Evolutionary conservation across 345 rosid genomes (phyloP), one percentile per base, ranked within the genome.

Genomic region (Viola odorata): DNA sequence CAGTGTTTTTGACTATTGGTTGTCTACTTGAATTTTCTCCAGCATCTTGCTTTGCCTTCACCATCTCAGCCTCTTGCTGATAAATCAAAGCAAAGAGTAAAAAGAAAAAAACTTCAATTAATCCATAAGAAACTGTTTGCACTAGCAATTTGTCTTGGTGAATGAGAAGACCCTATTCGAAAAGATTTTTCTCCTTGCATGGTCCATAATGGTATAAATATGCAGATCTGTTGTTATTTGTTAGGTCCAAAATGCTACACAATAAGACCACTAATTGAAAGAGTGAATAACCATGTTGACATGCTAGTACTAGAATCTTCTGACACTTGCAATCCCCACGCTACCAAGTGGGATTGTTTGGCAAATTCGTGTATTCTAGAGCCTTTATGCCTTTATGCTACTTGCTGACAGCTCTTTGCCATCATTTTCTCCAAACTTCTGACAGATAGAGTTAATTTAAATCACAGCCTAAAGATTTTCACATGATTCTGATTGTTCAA

Each of bases 51-150:
- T 77, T 80, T 66, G 55, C 75, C 75, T 74, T 87, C 73, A 84
- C 55, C 42, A 68, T 79, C 73, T 85, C 91, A 64, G 68, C 88
- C 73, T 85, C 90, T 80, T 78, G 77, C 96, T 89, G 80, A 63
- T 32, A 71, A 67, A 57, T 60, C 37, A 63, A 67, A 60, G 44
- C 8, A 50, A 68, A 1, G 8, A 53, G 44, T 67, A 62, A 56
- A 39, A 45, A 40, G 14, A 50, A 8, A 45, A 40, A 50, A 50
- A 8, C 53, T 14, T 5, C 12, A 14, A 16, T 14, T 50, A 17
- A 16, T 36, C 53, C 15, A 50, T 8, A 55, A 55, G 14, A 36
- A 4, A 8, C 14, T 10, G 8, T 5, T 8, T 13, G 36, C 36
- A 56, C 15, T 56, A 7, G 17, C 23, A 55, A 55, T 38, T 40